Conservation (phyloP, 768 basidiomycete genomes). For the Mycena galopus region DNA sequence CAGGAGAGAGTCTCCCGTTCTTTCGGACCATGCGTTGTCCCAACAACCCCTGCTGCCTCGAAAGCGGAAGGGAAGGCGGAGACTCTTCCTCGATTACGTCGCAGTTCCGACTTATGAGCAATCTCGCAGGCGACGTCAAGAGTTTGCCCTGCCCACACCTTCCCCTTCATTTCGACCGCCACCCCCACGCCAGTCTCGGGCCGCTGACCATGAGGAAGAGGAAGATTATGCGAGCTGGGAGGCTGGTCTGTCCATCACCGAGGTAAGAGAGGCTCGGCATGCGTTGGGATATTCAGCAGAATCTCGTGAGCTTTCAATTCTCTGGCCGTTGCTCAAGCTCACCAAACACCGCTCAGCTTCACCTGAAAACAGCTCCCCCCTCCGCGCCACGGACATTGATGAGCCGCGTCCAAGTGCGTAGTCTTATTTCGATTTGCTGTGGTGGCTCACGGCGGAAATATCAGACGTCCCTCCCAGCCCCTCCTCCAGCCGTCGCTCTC, state of each 20-base stretch:
- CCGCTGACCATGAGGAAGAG: constrained; percentile 27
- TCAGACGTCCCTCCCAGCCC: constrained; percentile 1
- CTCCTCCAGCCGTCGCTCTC: constrained; percentile 13
- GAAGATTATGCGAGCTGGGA: constrained; percentile 50
- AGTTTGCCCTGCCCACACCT: constrained; percentile 37
- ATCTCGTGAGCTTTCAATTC: background rate
- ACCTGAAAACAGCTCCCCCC: background rate
- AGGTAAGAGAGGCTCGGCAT: constrained; percentile 27
- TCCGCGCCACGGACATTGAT: background rate
- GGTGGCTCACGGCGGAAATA: background rate
- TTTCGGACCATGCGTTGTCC: constrained; percentile 39
- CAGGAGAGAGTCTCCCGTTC: constrained; percentile 38
- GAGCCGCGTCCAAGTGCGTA: background rate
- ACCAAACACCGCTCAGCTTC: constrained; percentile 5
- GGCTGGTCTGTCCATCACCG: constrained; percentile 34
- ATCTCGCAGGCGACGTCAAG: constrained; percentile 5
- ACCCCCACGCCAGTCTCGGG: constrained; percentile 11
- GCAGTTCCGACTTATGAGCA: constrained; percentile 42
- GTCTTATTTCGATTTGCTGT: background rate
- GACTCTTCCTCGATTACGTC: constrained; percentile 44
- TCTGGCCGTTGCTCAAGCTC: background rate
- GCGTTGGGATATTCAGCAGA: constrained; percentile 18
- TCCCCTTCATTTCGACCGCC: constrained; percentile 35
- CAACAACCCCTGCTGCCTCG: constrained; percentile 32
- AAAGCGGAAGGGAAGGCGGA: constrained; percentile 35